Base-by-base conservation (phyloP, 2,329 filamentous ascomycete genomes). In the Microsporum ferrugineum region DNA sequence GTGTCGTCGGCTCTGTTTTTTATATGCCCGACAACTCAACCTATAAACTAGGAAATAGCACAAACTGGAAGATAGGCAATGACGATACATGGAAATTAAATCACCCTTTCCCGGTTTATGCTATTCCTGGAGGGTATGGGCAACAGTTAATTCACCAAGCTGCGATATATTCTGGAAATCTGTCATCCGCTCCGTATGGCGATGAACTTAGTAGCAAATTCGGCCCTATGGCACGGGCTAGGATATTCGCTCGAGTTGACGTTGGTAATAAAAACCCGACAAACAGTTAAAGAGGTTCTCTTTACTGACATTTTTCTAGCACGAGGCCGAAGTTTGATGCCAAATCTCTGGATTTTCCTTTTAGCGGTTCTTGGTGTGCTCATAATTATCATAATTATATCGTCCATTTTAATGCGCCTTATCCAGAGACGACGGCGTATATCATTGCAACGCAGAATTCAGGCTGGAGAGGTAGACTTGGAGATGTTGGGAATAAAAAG, bases 401-500 rank as follows among this genome's bases (percentile, higher is more conserved):
- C 85, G 0, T 94, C 84, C 0, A 71, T 85, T 45, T 76, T 80
- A 59, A 95, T 94, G 88, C 90, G 94, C 67, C 77, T 86, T 27
- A 77, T 94, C 34, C 89, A 95, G 71, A 82, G 84, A 39, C 81
- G 84, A 56, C 84, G 90, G 34, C 84, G 91, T 6, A 79, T 80
- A 29, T 79, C 79, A 1, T 77, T 97, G 8, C 83, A 84, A 58
- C 81, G 83, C 56, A 84, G 91, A 10, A 86, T 96, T 14, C 80
- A 84, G 62, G 80, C 79, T 5, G 91, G 92, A 59, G 88, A 96
- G 66, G 85, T 95, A 23, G 89, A 96, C 69, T 78, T 96, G 2
- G 91, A 96, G 73, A 85, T 84, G 2, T 80, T 96, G 66, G 91
- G 91, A 1, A 89, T 96, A 66, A 92, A 89, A 69, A 83, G 88